phyloP scores from a whole-genome alignment of 495 filamentous ascomycete genomes.

The Penicillium subrubescens region DNA sequence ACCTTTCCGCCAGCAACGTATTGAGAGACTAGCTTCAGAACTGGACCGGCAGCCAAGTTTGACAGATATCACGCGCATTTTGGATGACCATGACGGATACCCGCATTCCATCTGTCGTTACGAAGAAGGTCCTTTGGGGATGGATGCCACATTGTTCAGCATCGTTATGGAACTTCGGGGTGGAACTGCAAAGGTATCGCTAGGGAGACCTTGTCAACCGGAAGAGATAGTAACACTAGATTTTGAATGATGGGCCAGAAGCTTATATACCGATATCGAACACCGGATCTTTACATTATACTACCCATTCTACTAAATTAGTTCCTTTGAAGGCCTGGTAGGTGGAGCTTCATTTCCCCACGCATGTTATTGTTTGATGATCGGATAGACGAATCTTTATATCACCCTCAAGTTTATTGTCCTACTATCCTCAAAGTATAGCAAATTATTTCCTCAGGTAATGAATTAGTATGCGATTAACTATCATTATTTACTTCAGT shows the following conservation, averaged over 20 bases:
- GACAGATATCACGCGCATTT: neutral
- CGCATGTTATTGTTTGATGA: too few relatives aligned
- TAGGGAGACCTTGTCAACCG: neutral
- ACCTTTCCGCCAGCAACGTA: neutral
- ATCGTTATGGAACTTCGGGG: neutral
- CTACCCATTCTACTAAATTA: too few relatives aligned
- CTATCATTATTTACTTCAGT: too few relatives aligned
- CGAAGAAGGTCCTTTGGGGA: neutral
- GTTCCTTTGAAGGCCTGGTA: too few relatives aligned
- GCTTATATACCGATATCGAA: neutral
- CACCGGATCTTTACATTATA: neutral
- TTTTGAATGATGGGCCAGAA: neutral
- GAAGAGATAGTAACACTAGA: neutral
- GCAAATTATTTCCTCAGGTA: too few relatives aligned
- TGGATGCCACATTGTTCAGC: neutral
- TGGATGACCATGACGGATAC: neutral
- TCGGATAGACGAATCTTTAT: too few relatives aligned
- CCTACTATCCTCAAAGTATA: too few relatives aligned
- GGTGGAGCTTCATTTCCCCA: too few relatives aligned
- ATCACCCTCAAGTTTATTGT: too few relatives aligned
- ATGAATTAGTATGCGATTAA: too few relatives aligned
- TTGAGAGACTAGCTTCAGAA: neutral
- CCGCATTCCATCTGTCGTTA: neutral
- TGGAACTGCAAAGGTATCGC: neutral
- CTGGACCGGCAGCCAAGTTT: neutral